Evolutionary conservation across 306 rosid species (phyloP).

Genomic region (Corylus heterophylla): DNA sequence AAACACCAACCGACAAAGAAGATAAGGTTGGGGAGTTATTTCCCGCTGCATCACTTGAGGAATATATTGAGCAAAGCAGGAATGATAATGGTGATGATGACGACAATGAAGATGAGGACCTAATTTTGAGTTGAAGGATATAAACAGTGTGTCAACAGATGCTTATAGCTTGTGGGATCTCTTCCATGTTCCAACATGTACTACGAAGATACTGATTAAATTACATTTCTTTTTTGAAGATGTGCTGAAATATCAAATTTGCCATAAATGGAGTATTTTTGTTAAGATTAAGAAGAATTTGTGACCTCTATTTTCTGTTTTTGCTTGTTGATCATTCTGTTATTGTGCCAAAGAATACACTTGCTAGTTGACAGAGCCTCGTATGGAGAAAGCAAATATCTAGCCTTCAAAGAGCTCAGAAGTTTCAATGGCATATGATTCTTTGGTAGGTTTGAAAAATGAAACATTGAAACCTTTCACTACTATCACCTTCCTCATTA

Average conservation of each 20-base stretch:
- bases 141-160: neutral
- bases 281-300: neutral
- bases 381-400: conserved; percentile 22
- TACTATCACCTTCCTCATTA: too few relatives aligned
- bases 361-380: neutral
- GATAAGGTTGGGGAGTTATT: conserved; percentile 32
- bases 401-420: neutral
- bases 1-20: conserved; percentile 37
- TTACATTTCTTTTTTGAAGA: neutral
- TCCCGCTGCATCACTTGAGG: conserved; percentile 24
- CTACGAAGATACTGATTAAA: too few relatives aligned
- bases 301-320: neutral
- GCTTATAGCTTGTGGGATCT: too few relatives aligned
- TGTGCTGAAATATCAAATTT: neutral
- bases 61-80: conserved; percentile 46
- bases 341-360: conserved; percentile 34
- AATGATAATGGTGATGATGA: conserved; percentile 7
- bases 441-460: too few relatives aligned
- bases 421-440: too few relatives aligned
- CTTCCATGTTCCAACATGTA: neutral
- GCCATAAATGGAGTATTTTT: neutral
- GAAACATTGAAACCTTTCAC: too few relatives aligned
- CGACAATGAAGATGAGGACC: conserved; percentile 13
- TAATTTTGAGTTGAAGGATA: neutral
- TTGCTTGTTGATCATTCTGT: neutral